A percentile compares a stretch with the other conserved stretches of the same genome.
These are phyloP conservation scores for Neurospora sp. DNA, from an alignment of 495 filamentous ascomycete species.

Conservation along the genomic window DNA sequence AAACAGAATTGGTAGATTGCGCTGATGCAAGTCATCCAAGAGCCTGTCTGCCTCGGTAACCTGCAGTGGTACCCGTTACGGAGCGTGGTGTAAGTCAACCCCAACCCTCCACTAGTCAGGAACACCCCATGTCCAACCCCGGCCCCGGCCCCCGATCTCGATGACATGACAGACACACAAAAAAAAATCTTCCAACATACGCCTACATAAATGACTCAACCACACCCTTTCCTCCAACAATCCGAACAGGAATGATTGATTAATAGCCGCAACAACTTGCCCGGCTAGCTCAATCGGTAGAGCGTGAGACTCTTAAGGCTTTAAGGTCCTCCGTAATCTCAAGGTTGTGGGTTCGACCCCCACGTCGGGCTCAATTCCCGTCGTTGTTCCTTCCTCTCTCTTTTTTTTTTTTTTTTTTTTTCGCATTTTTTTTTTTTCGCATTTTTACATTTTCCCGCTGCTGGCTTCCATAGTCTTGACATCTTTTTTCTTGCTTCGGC, in stretches of 20 bases:
- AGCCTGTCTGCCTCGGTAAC: not conserved
- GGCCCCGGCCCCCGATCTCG: not conserved
- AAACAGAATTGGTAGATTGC: not conserved
- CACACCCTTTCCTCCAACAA: not conserved
- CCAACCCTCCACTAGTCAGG: not conserved
- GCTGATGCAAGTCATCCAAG: not conserved
- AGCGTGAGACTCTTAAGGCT: constrained; percentile 61
- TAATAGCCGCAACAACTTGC: not conserved
- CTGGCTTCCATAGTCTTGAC: no score
- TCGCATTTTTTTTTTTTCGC: no score
- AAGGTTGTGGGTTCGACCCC: not conserved
- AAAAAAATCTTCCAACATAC: not conserved
- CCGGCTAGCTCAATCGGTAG: constrained; percentile 63
- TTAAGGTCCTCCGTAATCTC: not conserved
- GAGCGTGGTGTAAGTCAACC: not conserved
- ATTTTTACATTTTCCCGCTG: no score
- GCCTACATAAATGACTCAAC: not conserved
- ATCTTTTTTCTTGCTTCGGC: no score
- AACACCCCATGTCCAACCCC: not conserved
- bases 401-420: not conserved
- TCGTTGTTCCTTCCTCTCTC: not conserved
- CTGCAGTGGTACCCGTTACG: no score
- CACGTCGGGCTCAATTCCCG: not conserved
- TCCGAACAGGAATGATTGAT: not conserved
- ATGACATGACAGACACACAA: not conserved